Evolutionary conservation across 345 rosid species (phyloP).

Genomic region (Citrus glauca): DNA sequence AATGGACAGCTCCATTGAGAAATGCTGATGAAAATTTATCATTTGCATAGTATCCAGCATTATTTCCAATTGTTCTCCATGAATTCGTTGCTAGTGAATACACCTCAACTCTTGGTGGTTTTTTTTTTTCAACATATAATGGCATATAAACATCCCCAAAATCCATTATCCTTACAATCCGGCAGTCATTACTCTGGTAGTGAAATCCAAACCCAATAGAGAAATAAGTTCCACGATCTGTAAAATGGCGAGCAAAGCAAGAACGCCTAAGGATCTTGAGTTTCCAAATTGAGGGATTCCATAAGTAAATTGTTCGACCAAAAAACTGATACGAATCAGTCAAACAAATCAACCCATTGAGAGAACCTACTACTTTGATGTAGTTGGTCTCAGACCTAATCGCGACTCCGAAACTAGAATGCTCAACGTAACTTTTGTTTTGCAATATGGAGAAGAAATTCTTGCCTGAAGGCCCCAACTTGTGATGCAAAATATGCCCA

Average conservation of each 20-base stretch:
- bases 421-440: not conserved
- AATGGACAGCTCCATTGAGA: not conserved
- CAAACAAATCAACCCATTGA: conserved; percentile 10
- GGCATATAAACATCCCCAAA: not conserved
- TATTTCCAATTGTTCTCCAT: not conserved
- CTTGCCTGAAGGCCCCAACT: not conserved
- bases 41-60: not conserved
- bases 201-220: not conserved
- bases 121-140: not conserved
- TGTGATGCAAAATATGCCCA: not conserved
- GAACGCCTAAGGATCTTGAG: not conserved
- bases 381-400: not conserved
- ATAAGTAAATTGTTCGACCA: conserved; percentile 6
- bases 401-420: not conserved
- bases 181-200: not conserved
- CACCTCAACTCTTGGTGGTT: not conserved
- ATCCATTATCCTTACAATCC: conserved; percentile 1
- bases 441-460: not conserved
- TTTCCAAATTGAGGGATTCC: not conserved
- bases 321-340: not conserved
- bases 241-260: not conserved
- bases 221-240: not conserved
- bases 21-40: not conserved
- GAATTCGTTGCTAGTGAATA: not conserved
- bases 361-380: not conserved